Conservation (phyloP, 1,284 basidiomycete species). For the Nidula niveotomentosa region DNA sequence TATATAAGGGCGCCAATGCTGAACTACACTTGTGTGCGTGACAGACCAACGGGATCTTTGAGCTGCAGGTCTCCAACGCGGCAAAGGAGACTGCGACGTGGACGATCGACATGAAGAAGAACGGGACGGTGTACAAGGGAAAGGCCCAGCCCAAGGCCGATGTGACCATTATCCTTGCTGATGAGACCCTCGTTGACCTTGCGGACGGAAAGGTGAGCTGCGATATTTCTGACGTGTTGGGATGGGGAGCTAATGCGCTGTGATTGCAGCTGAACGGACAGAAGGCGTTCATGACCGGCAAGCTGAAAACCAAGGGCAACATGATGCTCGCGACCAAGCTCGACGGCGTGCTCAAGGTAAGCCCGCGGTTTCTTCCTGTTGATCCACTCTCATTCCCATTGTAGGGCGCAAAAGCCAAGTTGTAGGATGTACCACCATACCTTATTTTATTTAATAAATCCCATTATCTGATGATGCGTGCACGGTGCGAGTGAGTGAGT, state of each 20-base stretch:
- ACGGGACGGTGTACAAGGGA: slow-evolving; percentile 81
- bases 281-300: slow-evolving; percentile 93
- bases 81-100: slow-evolving; percentile 78
- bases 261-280: slow-evolving; percentile 73
- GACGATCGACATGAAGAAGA: slow-evolving; percentile 98
- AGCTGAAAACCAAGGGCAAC: slow-evolving; percentile 84
- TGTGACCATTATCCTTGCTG: slow-evolving; percentile 76
- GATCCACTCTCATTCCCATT: slow-evolving; percentile 2
- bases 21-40: not conserved
- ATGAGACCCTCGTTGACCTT: slow-evolving; percentile 67
- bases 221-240: not conserved
- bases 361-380: not conserved
- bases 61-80: slow-evolving; percentile 82
- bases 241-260: not conserved
- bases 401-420: slow-evolving; percentile 38
- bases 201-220: slow-evolving; percentile 68
- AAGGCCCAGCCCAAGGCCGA: slow-evolving; percentile 72
- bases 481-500: too few species aligned
- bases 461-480: not conserved
- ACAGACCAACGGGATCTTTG: slow-evolving; percentile 91
- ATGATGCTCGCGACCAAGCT: slow-evolving; percentile 92
- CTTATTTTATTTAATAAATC: not conserved
- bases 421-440: slow-evolving; percentile 19
- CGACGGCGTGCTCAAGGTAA: slow-evolving; percentile 76
- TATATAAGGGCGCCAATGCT: not conserved